Base-by-base conservation (phyloP, 257 asterid species). In the Capsicum rhomboideum region DNA sequence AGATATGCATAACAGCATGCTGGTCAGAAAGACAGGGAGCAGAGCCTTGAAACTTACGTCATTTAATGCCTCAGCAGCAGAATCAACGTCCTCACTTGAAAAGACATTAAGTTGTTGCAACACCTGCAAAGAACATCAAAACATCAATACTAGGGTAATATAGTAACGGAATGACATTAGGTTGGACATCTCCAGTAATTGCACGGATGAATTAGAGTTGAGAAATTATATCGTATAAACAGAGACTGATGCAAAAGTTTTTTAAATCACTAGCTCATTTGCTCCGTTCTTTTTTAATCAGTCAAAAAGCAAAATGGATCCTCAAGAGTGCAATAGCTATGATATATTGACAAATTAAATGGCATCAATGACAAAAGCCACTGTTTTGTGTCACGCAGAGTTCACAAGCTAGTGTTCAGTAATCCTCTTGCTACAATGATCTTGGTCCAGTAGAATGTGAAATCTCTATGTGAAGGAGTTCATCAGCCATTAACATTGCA, bases 1-100 rank as follows among this genome's bases (percentile, higher is more conserved):
- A 67, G 20, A 49, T 40, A 82, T 18, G 40, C 21, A 82, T 34
- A 23, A 23, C 29, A 64, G 37, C 61, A 17, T 26, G 81, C 81
- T 26, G 23, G 10, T 49, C 23, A 6, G 34, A 28, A n/a, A 80
- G 56, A 6, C 42, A 79, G 29, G 68, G 71, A 80, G 83, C 13
- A 46, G 50, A 66, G 49, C 26, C 26, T 44, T 7, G n/a, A 59
- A 54, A 89, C 96, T 95, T 95, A 95, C 99, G 86, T 93, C 93
- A 83, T 95, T 90, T 82, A 97, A 81, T 82, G 95, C 96, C 86
- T 97, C 98, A 28, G 99, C 97, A 83, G 98, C 99, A 83, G 97
- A 83, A 85, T 95, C 98, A 87, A 95, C 78, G 72, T 97, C 98
- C 40, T 90, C 91, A 23, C 86, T 85, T 0, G 97, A 84, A 90